Evolutionary conservation across 257 asterid species (phyloP), one percentile per base, ranked within the genome.

Genomic region (Forsythia suspensa): DNA sequence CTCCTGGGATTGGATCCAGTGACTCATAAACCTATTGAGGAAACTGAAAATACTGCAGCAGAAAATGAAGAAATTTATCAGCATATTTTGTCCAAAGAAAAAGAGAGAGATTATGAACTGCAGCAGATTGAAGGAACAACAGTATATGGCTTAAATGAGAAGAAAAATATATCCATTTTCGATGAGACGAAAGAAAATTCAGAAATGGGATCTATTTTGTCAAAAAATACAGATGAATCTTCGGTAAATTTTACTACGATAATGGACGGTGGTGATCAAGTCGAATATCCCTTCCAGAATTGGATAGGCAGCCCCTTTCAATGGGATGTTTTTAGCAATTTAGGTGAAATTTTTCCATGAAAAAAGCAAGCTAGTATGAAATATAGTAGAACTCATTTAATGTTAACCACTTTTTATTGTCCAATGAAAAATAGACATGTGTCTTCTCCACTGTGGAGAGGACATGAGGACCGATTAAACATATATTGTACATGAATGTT

Each of bases 261-360:
- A 71, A 42, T 42, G 18, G 51, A 20, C 38, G 39, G 38, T 7
- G 39, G 11, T 9, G 8, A 71, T 20, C 55, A 42, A 71, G 18
- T 81, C 8, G 8, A 78, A 63, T 91, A 90, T 74, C 80, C 87
- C 81, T 88, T 80, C 55, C 91, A 84, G 37, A 84, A 72, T 74
- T 88, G 93, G 89, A 86, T 88, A 80, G 86, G 76, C n/a, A 89
- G 85, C 36, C 93, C 94, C 2, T 81, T 88, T 51, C 73, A 81
- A 15, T 92, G 96, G 96, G 96, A 92, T 79, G 81, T 85, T 83
- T 89, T 88, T 71, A 74, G 76, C 51, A 51, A 79, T 77, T 81
- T 87, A 52, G 85, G 76, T 51, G 89, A 81, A 4, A 75, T 57
- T 79, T 86, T 82, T 72, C 88, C 90, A 57, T 91, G 86, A 88